These are phyloP conservation scores for Debaryomyces hansenii DNA, from an alignment of 805 yeast genomes.

Conservation along the genomic window DNA sequence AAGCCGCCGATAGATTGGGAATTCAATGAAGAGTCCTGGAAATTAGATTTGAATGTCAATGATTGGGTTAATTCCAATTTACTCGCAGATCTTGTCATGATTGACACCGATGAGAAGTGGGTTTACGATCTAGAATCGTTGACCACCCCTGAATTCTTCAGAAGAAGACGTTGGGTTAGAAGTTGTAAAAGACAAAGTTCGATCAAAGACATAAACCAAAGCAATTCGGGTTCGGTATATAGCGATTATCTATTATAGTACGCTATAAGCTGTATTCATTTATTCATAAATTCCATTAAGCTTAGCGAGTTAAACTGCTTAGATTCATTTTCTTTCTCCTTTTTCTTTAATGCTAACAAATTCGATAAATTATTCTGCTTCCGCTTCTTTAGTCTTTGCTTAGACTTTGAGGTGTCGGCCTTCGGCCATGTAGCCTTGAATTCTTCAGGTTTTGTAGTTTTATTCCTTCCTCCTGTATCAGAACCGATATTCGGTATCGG, in stretches of 20 bases:
- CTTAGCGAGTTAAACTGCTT: constrained; percentile 37
- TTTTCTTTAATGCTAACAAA: constrained; percentile 43
- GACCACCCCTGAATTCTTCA: constrained; percentile 37
- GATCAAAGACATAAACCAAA: not conserved
- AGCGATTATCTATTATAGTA: constrained; percentile 2
- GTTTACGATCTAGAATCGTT: constrained; percentile 60
- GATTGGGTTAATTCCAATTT: constrained; percentile 60
- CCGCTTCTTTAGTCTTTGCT: constrained; percentile 47
- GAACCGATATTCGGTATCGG: not conserved
- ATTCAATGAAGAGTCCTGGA: constrained; percentile 56
- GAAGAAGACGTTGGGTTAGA: constrained; percentile 72
- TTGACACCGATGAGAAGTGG: constrained; percentile 82
- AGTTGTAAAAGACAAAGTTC: constrained; percentile 22
- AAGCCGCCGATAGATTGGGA: constrained; percentile 63
- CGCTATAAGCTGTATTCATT: not conserved
- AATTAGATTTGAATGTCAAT: constrained; percentile 60
- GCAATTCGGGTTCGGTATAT: not conserved
- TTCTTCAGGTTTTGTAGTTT: not conserved
- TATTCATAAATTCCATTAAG: constrained; percentile 51
- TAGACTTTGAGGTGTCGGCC: constrained; percentile 17
- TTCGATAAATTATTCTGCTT: constrained; percentile 44
- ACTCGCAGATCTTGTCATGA: constrained; percentile 50
- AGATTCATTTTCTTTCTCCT: constrained; percentile 23
- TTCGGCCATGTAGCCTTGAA: constrained; percentile 10
- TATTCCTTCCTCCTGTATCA: not conserved